Evolutionary conservation across 495 filamentous ascomycete species (phyloP), one percentile per base, ranked within the genome.

Genomic region (Tuber umbilicatum): DNA sequence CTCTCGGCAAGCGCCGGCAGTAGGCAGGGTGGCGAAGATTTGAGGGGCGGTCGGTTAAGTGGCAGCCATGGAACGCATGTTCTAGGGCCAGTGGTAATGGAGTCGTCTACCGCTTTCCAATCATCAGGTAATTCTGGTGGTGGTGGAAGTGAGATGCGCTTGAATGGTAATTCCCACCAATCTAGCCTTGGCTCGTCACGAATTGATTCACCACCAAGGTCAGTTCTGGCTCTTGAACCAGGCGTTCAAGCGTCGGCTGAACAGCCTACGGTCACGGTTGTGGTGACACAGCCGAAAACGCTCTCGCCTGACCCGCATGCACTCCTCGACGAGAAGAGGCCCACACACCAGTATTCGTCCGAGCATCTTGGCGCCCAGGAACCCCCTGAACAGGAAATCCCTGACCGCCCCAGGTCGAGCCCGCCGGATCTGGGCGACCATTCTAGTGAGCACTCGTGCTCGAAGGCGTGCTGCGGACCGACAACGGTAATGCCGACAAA

Each of bases 401-500:
- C 74, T 38, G 78, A 80, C 45, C 75, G 81, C 40, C 81, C 81
- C 27, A 78, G 75, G 67, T 82, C 81, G 14, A 82, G 80, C 27
- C 81, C 81, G 21, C 81, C 81, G 68, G 81, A 82, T 73, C 74
- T 82, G 14, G 81, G 81, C 42, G 81, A 82, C 47, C 50, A 60
- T n/a, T 75, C 71, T 70, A 82, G 80, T 82, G 80, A 82, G 72
- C 80, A 79, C 50, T 81, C 80, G n/a, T 81, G 80, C 70, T 73
- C 76, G 60, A 81, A 82, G 41, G 77, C 75, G 16, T 81, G 75
- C 37, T 82, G 73, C 50, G 77, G 70, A 55, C 41, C 78, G 70
- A 77, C 76, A 70, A 74, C 79, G 38, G 77, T 78, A 64, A 77
- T 82, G 40, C 43, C 79, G 40, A 78, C 74, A n/a, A 74, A 75